A percentile compares a stretch with the other conserved stretches of the same genome.
These are phyloP conservation scores for Argentina anserina DNA, from an alignment of 306 rosid genomes.

Conservation along the genomic window DNA sequence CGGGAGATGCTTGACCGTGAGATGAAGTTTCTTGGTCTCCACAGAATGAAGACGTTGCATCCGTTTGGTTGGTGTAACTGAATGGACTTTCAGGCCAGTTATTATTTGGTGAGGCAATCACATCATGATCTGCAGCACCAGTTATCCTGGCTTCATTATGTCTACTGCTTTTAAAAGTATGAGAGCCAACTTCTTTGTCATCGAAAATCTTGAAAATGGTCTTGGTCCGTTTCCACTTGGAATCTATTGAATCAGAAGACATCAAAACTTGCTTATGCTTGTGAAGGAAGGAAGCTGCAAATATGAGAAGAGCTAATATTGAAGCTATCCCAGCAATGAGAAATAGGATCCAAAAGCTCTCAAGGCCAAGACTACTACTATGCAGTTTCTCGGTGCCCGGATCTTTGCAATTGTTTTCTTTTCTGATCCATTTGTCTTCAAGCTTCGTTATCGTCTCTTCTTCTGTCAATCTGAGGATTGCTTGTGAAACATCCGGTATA, in stretches of 20 bases:
- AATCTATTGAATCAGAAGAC: neutral
- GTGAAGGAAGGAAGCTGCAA: slow-evolving; percentile 26
- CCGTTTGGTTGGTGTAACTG: neutral
- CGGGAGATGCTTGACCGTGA: neutral
- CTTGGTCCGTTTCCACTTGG: slow-evolving; percentile 31
- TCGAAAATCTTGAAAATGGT: slow-evolving; percentile 17
- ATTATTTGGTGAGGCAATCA: neutral
- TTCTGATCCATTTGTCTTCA: slow-evolving; percentile 42
- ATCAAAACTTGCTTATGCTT: slow-evolving; percentile 28
- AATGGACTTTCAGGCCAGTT: neutral
- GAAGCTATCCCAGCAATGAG: slow-evolving; percentile 39
- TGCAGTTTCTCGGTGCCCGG: slow-evolving; percentile 12
- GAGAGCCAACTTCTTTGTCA: neutral
- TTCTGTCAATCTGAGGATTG: slow-evolving; percentile 41
- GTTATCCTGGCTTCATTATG: neutral
- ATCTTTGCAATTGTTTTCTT: slow-evolving; percentile 6
- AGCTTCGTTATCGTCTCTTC: slow-evolving; percentile 40
- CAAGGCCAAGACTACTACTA: slow-evolving; percentile 40
- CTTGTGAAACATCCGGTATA: slow-evolving; percentile 47
- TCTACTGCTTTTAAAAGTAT: neutral
- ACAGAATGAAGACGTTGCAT: neutral
- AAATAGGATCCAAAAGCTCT: slow-evolving; percentile 59
- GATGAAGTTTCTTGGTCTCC: neutral
- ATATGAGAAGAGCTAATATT: slow-evolving; percentile 21
- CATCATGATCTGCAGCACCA: neutral